Evolutionary conservation across 2,329 filamentous ascomycete genomes (phyloP), one percentile per base, ranked within the genome.

Genomic region (Claviceps sp.): DNA sequence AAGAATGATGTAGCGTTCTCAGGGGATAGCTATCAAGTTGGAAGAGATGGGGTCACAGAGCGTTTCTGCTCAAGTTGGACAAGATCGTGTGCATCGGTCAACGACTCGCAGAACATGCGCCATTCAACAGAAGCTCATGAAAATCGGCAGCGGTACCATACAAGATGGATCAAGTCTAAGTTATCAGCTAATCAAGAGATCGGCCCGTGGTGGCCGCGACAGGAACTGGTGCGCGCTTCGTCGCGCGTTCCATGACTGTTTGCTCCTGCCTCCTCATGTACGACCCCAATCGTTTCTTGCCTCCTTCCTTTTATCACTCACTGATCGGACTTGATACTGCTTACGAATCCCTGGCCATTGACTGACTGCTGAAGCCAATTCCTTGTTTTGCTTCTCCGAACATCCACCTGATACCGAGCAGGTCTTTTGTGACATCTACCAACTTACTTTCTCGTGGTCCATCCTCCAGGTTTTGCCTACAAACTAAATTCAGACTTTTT

Each of bases 211-310:
- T 37, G 44, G 34, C 10, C 24, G n/a, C 26, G 44, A 17, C 5
- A 46, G 30, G 2, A 4, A 46, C 7, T 34, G 26, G 1, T 24
- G 30, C 22, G 30, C 16, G 30, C 10, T 48, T 48, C 47, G 47
- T 41, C 11, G 16, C 7, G 4, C 38, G 16, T 48, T 30, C 47
- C 22, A 30, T 13, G 26, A 44, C 26, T 24, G 42, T 43, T 48
- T 38, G 44, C 52, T 51, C 49, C 49, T 54, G 45, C 50, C 49
- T 34, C 10, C 10, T 41, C 37, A 24, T 54, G 52, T 51, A 26
- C 34, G 49, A 54, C 48, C 17, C 40, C 17, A 46, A 42, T 48
- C 44, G 44, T 47, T 30, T 52, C 47, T 47, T 52, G 24, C 47
- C 42, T 17, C 19, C 30, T 52, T 43, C 51, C 42, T 17, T 49